Percentiles rank a stretch among this genome's conserved stretches.
These are phyloP conservation scores for Ogataea salicorniae DNA, from an alignment of 805 yeast species.

Conservation along the genomic window DNA sequence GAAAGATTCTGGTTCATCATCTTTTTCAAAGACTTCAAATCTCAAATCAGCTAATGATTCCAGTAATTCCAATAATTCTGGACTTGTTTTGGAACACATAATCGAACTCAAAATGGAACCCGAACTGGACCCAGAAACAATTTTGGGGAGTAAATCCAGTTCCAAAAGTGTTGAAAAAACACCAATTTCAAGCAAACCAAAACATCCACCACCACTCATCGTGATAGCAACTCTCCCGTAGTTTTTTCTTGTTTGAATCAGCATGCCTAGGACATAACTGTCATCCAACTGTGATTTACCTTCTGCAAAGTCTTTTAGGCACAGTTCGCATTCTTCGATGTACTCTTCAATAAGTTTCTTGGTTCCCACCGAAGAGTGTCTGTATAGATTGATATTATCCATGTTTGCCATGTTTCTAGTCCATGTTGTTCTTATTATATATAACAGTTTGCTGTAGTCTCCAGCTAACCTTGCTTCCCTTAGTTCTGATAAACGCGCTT, in stretches of 20 bases:
- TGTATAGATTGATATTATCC: conserved; percentile 73
- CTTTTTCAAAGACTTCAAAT: conserved; percentile 45
- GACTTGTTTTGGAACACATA: conserved; percentile 72
- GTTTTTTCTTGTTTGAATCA: conserved; percentile 83
- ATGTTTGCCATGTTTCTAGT: conserved; percentile 80
- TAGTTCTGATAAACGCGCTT: conserved; percentile 48
- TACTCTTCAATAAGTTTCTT: conserved; percentile 79
- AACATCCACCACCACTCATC: conserved; percentile 94
- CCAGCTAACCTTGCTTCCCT: conserved; percentile 49
- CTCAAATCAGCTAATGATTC: conserved; percentile 54
- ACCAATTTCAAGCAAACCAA: conserved; percentile 91
- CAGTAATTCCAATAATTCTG: conserved; percentile 58
- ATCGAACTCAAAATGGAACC: conserved; percentile 94
- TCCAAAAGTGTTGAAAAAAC: conserved; percentile 77
- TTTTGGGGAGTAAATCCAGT: conserved; percentile 71
- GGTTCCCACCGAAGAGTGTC: conserved; percentile 81
- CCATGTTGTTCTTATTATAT: conserved; percentile 80
- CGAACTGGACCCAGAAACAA: conserved; percentile 91
- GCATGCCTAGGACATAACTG: conserved; percentile 64
- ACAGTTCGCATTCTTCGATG: conserved; percentile 63
- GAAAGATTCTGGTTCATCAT: conserved; percentile 47
- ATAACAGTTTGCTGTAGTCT: conserved; percentile 60
- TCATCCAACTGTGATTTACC: conserved; percentile 51
- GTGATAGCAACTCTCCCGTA: conserved; percentile 93
- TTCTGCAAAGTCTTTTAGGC: conserved; percentile 36